Evolutionary conservation across 768 basidiomycete genomes (phyloP), one percentile per base, ranked within the genome.

Genomic region (Gloeostereum incarnatum): DNA sequence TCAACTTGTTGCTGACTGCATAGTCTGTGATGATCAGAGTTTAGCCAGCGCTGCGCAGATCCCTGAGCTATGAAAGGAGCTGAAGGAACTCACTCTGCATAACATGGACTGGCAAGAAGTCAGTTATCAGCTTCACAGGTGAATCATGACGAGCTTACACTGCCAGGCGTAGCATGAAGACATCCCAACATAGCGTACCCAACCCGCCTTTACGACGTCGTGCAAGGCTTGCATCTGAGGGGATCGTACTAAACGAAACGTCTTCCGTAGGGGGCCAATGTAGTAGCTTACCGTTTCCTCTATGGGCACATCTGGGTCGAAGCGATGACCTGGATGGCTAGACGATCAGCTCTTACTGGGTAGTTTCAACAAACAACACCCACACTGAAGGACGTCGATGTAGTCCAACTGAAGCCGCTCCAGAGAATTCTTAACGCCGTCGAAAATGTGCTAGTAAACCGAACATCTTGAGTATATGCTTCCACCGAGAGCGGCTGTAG

Each of bases 1-100:
- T 74, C 2, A 74, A 56, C 6, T 68, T 65, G 51, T 81, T 71
- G 26, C 63, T 53, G 39, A 78, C 70, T 0, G 78, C 78, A 46
- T 79, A 78, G 51, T 74, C 76, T 78, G 38, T 13, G 26, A 18
- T 9, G 32, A 7, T 11, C 11, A 17, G 4, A 34, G 8, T 9
- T 34, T 20, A 34, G 19, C 11, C 7, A 7, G 14, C 16, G 4
- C 33, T 11, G 4, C 14, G 7, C 7, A 11, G 21, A 9, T n/a
- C 19, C 33, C 8, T 14, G 9, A 29, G 33, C n/a, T 34, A 9
- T 4, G 11, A 3, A 4, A n/a, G n/a, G 11, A 34, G n/a, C 34
- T 16, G 45, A 36, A n/a, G 21, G 5, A n/a, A 49, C 58, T 21
- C 51, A 71, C 71, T 72, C 49, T 75, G 73, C 74, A 76, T 74